These are phyloP conservation scores for Dichotomopilus funicola DNA, from an alignment of 2,329 filamentous ascomycete species.

Conservation along the genomic window DNA sequence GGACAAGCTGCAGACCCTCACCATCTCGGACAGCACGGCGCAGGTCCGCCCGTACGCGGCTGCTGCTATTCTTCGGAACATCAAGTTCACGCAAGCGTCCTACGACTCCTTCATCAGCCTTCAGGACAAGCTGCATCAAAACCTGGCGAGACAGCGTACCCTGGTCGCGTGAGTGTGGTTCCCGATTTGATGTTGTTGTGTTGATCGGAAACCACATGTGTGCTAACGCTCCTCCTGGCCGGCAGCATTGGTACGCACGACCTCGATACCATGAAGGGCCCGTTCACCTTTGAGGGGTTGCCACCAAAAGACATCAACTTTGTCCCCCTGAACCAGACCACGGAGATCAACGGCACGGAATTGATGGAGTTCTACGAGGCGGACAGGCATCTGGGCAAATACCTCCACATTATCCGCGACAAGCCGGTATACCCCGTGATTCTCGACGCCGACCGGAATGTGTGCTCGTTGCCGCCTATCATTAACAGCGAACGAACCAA, in stretches of 20 bases:
- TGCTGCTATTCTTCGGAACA: slow-evolving; percentile 78
- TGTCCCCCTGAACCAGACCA: slow-evolving; percentile 80
- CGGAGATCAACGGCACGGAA: slow-evolving; percentile 79
- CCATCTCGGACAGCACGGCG: slow-evolving; percentile 66
- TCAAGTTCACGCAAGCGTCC: slow-evolving; percentile 83
- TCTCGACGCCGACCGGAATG: slow-evolving; percentile 76
- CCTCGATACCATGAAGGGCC: slow-evolving; percentile 84
- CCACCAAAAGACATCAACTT: slow-evolving; percentile 91
- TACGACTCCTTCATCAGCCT: slow-evolving; percentile 97
- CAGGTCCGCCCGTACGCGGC: slow-evolving; percentile 83
- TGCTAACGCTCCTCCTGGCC: no score
- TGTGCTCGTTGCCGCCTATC: slow-evolving; percentile 92
- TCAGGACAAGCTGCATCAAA: slow-evolving; percentile 97
- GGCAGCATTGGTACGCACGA: slow-evolving; percentile 82
- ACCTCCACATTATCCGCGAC: slow-evolving; percentile 89
- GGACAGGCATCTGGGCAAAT: slow-evolving; percentile 86
- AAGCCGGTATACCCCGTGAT: slow-evolving; percentile 93
- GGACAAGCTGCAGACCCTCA: slow-evolving; percentile 72
- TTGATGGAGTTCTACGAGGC: slow-evolving; percentile 94
- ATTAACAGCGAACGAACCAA: slow-evolving; percentile 98
- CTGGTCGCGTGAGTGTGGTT: slow-evolving; percentile 37
- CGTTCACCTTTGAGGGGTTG: slow-evolving; percentile 93
- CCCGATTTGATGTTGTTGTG: not conserved
- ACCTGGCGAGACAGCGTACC: slow-evolving; percentile 85
- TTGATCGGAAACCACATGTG: no score